phyloP scores from a whole-genome alignment of 1,284 basidiomycete species.

The Austroboletus niveus region DNA sequence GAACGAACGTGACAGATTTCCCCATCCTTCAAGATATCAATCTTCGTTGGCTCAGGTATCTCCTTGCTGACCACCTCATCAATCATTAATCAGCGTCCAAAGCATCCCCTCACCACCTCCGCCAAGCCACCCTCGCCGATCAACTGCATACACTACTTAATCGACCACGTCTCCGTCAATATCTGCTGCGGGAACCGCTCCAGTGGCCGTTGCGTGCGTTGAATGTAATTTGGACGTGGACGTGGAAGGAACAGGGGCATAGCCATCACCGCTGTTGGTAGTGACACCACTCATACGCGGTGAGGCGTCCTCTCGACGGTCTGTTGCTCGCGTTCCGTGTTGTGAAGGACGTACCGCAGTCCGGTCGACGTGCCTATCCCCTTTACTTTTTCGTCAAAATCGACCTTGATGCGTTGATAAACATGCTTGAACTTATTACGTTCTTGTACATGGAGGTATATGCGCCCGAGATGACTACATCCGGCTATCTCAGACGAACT shows the following conservation, averaged over 20 bases:
- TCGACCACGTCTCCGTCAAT: slow-evolving; percentile 43
- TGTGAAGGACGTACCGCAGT: background rate
- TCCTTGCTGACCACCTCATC: slow-evolving; percentile 47
- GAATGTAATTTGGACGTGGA: slow-evolving; percentile 4
- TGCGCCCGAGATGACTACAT: slow-evolving; percentile 60
- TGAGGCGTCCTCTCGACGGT: background rate
- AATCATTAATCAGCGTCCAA: slow-evolving; percentile 34
- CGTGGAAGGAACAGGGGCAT: background rate
- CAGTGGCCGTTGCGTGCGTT: slow-evolving; percentile 34
- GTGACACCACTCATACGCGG: background rate
- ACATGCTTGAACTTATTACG: slow-evolving; percentile 46
- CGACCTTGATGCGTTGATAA: slow-evolving; percentile 26
- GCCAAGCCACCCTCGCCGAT: slow-evolving; percentile 27
- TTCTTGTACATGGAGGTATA: too few relatives aligned
- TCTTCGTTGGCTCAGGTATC: slow-evolving; percentile 29
- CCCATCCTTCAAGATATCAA: slow-evolving; percentile 48
- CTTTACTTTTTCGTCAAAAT: slow-evolving; percentile 10
- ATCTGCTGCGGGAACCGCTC: slow-evolving; percentile 51
- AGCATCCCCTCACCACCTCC: slow-evolving; percentile 28
- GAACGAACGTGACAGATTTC: slow-evolving; percentile 47
- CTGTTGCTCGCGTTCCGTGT: slow-evolving; percentile 2
- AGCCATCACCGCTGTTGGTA: background rate
- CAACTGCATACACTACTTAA: slow-evolving; percentile 48
- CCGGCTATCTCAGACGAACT: background rate
- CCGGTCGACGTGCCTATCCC: slow-evolving; percentile 1